These are phyloP conservation scores for Nakazawaea sp. DNA, from an alignment of 805 yeast genomes.

Conservation along the genomic window DNA sequence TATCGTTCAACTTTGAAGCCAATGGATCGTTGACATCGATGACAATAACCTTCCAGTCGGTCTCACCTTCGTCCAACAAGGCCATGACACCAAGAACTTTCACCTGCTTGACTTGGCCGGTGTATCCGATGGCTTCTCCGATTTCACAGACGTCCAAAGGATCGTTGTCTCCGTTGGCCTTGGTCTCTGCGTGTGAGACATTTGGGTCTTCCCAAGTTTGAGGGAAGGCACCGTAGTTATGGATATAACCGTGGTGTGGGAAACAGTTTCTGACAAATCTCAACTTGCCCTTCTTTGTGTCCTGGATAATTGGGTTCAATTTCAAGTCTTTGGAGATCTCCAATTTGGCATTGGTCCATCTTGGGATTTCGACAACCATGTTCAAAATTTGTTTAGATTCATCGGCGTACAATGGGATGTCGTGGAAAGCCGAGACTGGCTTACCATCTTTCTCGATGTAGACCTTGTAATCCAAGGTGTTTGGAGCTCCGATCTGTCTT, in stretches of 20 bases:
- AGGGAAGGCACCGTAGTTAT: slow-evolving; percentile 98
- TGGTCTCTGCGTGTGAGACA: slow-evolving; percentile 57
- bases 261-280: slow-evolving; percentile 95
- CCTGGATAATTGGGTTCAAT: slow-evolving; percentile 93
- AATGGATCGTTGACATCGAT: slow-evolving; percentile 85
- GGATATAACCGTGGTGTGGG: slow-evolving; percentile 98
- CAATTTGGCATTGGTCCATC: slow-evolving; percentile 97
- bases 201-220: slow-evolving; percentile 84
- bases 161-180: slow-evolving; percentile 74
- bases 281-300: slow-evolving; percentile 93
- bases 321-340: slow-evolving; percentile 83
- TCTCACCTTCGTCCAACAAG: slow-evolving; percentile 84
- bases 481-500: slow-evolving; percentile 92
- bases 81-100: slow-evolving; percentile 95
- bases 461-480: slow-evolving; percentile 90
- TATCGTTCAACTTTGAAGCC: slow-evolving; percentile 79
- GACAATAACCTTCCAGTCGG: slow-evolving; percentile 90
- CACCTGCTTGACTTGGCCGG: slow-evolving; percentile 79
- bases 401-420: slow-evolving; percentile 87
- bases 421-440: slow-evolving; percentile 94
- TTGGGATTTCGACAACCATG: slow-evolving; percentile 88
- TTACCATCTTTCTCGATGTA: slow-evolving; percentile 90
- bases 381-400: slow-evolving; percentile 81
- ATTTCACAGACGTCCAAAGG: slow-evolving; percentile 84
- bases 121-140: slow-evolving; percentile 56